These are phyloP conservation scores for Leishmania major DNA, from an alignment of 208 protist species.

Conservation along the genomic window DNA sequence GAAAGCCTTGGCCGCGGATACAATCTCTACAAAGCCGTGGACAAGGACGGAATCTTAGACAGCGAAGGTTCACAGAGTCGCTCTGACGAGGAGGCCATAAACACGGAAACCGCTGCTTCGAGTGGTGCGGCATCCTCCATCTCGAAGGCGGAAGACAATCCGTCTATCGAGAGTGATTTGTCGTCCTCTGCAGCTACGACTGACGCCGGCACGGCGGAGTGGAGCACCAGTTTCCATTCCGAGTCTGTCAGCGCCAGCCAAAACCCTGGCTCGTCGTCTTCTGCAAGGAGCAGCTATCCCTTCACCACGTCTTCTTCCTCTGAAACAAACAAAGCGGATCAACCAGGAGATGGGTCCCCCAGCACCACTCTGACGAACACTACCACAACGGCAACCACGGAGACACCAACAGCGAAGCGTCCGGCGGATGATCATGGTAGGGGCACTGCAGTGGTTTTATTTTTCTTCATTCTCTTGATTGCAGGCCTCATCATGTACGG, in stretches of 20 bases:
- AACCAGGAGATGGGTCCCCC: no score
- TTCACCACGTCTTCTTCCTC: background rate
- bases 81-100: background rate
- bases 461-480: constrained; percentile 12
- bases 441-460: background rate
- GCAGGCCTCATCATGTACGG: constrained; percentile 4
- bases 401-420: background rate
- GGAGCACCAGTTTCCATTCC: background rate
- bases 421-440: background rate
- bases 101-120: background rate
- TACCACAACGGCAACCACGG: background rate
- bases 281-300: background rate
- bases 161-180: background rate
- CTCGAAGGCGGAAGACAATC: background rate
- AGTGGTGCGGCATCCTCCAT: background rate
- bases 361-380: background rate
- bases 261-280: background rate
- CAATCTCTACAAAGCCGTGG: background rate
- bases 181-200: background rate
- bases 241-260: background rate
- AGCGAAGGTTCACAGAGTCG: background rate
- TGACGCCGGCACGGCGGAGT: no score
- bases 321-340: background rate
- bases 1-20: background rate
- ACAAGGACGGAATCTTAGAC: background rate